A percentile compares a stretch with the other conserved stretches of the same genome.
Conservation (phyloP, 2,329 filamentous ascomycete genomes). For the Fusarium sp. region DNA sequence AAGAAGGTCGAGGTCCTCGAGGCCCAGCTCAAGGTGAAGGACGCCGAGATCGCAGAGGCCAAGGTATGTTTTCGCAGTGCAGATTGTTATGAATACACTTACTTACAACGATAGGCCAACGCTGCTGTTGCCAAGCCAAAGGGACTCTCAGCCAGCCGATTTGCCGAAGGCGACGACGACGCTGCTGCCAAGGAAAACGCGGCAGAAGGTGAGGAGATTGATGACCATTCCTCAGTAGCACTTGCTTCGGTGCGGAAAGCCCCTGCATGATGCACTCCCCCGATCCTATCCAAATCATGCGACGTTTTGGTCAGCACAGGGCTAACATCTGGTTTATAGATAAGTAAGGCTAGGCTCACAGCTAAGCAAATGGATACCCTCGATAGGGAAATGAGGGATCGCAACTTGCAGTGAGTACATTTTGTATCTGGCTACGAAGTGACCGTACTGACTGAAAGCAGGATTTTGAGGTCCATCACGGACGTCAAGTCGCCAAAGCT, state of each 20-base stretch:
- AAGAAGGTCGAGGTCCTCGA: conserved; percentile 63
- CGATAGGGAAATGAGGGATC: conserved; percentile 67
- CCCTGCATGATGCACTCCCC: conserved; percentile 58
- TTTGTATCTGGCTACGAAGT: not conserved
- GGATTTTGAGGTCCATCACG: conserved; percentile 47
- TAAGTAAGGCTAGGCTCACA: conserved; percentile 59
- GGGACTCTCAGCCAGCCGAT: conserved; percentile 67
- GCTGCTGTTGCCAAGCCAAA: conserved; percentile 58
- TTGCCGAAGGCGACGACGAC: conserved; percentile 57
- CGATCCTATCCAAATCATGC: conserved; percentile 39
- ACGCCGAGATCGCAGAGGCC: conserved; percentile 72
- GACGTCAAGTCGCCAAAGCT: conserved; percentile 40
- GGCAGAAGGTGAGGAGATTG: conserved; percentile 70
- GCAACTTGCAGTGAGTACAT: conserved; percentile 61
- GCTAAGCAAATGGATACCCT: conserved; percentile 65
- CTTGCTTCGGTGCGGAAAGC: conserved; percentile 74
- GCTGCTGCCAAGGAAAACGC: conserved; percentile 52
- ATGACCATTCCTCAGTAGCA: conserved; percentile 73
- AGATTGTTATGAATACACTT: not conserved
- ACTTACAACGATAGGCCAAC: conserved; percentile 55
- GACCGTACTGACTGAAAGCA: conserved; percentile 22
- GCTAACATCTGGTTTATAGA: conserved; percentile 49
- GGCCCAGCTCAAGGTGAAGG: conserved; percentile 71
- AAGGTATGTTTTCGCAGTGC: conserved; percentile 57
- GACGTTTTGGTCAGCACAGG: not conserved